A percentile compares a stretch with the other conserved stretches of the same genome.
These are phyloP conservation scores for Scheffersomyces cryptocercus DNA, from an alignment of 1,139 yeast genomes.

Conservation along the genomic window DNA sequence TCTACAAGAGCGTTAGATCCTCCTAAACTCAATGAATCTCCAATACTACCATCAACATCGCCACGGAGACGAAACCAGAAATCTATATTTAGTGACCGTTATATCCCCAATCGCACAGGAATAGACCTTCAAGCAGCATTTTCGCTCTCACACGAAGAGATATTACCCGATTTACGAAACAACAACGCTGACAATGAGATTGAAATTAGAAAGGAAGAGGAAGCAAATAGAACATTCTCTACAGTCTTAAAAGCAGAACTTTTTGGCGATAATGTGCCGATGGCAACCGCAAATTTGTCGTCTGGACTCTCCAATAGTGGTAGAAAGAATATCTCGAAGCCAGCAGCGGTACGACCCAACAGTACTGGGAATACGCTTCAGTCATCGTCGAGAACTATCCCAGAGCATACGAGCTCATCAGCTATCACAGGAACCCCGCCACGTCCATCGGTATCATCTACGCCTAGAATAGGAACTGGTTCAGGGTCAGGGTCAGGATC, in stretches of 20 bases:
- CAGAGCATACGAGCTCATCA: background rate
- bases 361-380: conserved; percentile 21
- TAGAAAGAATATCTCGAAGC: conserved; percentile 7
- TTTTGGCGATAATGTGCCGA: conserved; percentile 82
- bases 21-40: conserved; percentile 27
- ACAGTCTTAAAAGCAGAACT: conserved; percentile 85
- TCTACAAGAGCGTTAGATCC: conserved; percentile 39
- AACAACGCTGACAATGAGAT: conserved; percentile 55
- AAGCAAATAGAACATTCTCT: conserved; percentile 85
- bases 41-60: conserved; percentile 30
- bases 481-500: conserved; percentile 22
- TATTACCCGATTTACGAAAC: conserved; percentile 37
- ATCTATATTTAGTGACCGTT: conserved; percentile 72
- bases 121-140: conserved; percentile 88
- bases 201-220: conserved; percentile 69
- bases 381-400: conserved; percentile 2
- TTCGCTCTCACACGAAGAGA: conserved; percentile 56
- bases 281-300: conserved; percentile 43
- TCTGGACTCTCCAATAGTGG: conserved; percentile 9
- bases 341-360: conserved; percentile 18
- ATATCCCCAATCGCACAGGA: conserved; percentile 83
- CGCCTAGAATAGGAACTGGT: conserved; percentile 4
- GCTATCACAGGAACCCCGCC: conserved; percentile 8
- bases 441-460: conserved; percentile 6
- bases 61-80: conserved; percentile 44